Base-by-base conservation (phyloP, 352 stramenopile species). In the Pythium dissotocum region DNA sequence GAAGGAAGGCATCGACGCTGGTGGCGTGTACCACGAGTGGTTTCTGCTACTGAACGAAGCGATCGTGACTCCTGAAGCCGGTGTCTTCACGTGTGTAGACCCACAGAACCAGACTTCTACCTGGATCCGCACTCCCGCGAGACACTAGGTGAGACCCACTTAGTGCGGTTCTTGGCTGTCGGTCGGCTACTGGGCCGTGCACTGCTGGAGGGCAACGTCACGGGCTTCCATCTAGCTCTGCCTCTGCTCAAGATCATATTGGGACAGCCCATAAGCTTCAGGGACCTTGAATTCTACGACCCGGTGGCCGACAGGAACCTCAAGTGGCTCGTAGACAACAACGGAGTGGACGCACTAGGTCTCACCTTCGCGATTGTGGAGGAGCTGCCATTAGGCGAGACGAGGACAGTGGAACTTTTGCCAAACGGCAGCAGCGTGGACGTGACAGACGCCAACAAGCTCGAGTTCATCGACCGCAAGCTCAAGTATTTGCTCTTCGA, bases 391-490 rank as follows among this genome's bases (percentile, higher is more conserved):
- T 38, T 12, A 24, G 49, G 49, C 5, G 49, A 56, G 49, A 56
- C 28, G 2, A 35, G 26, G 24, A 56, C 49, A 36, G 28, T 56
- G 8, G 49, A 35, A 10, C 49, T 56, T 4, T 10, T 56, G 49
- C 49, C 49, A 16, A 36, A 24, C 28, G 49, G 49, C 7, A 13
- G 24, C 28, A 21, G 14, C 12, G 73, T 98, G 18, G 67, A 84
- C 13, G 93, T 99, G 9, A 98, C 90, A 2, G 95, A 98, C 55
- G 87, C 91, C 36, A 99, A 99, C 81, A 93, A 98, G 62, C 82
- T 85, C 6, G 82, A 98, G 76, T 99, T 96, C 66, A 63, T 98
- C 14, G 84, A 98, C 66, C 79, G 85, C 13, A 93, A 88, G 65
- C 82, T 98, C 16, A 94, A 97, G 71, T 98, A 98, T 72, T 78